A percentile compares a stretch with the other conserved stretches of the same genome.
phyloP scores from a whole-genome alignment of 192 early-diverging fungal species.

The Entomortierella chlamydospora region DNA sequence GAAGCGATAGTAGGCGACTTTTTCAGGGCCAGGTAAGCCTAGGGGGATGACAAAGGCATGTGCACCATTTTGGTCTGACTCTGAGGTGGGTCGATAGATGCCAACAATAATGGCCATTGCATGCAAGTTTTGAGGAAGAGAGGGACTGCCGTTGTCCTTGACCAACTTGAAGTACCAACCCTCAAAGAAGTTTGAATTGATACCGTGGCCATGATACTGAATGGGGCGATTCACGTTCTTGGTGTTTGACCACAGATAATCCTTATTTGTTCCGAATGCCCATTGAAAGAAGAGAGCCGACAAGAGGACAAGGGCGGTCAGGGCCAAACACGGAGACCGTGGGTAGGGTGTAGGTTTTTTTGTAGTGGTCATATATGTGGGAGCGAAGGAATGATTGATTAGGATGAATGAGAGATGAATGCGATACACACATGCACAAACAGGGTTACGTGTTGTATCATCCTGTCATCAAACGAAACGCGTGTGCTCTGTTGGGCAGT shows the following conservation, averaged over 20 bases:
- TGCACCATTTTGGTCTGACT: constrained; percentile 6
- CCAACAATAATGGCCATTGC: constrained; percentile 55
- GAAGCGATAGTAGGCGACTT: constrained; percentile 58
- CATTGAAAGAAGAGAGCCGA: constrained; percentile 15
- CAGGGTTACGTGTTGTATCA: too few species aligned
- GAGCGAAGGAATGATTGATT: too few species aligned
- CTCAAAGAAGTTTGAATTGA: constrained; percentile 53
- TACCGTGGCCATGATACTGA: constrained; percentile 49
- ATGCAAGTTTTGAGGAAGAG: neutral
- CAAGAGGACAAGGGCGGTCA: constrained; percentile 13
- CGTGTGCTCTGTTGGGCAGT: too few species aligned
- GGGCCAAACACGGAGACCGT: neutral
- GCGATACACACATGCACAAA: too few species aligned
- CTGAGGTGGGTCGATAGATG: constrained; percentile 38
- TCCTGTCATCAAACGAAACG: too few species aligned
- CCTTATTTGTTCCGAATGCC: neutral
- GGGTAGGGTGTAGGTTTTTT: too few species aligned
- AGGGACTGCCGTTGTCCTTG: too few species aligned
- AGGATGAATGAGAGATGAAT: too few species aligned
- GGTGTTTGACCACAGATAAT: constrained; percentile 41
- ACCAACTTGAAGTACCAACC: constrained; percentile 63
- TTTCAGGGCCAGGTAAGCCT: constrained; percentile 19
- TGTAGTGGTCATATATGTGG: too few species aligned
- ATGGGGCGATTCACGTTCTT: constrained; percentile 27
- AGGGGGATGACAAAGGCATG: constrained; percentile 60